Percentiles rank a stretch among this genome's conserved stretches.
phyloP scores from a whole-genome alignment of 768 basidiomycete species.

The Wakefieldia striispora region DNA sequence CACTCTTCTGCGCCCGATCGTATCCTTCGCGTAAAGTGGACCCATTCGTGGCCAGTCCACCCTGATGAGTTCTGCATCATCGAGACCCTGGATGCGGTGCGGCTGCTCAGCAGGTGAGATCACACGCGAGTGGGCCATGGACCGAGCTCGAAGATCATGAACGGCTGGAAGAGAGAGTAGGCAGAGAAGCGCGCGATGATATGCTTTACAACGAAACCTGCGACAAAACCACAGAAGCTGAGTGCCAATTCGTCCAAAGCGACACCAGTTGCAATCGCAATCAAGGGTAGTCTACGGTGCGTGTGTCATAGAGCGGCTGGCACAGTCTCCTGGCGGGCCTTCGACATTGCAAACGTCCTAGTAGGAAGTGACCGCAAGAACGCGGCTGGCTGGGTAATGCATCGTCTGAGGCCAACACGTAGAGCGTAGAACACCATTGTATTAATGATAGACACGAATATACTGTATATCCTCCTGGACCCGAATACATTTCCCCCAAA shows the following conservation, averaged over 20 bases:
- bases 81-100: slow-evolving; percentile 60
- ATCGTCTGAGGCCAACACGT: slow-evolving; percentile 20
- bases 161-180: slow-evolving; percentile 82
- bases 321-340: not conserved
- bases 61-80: slow-evolving; percentile 64
- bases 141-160: slow-evolving; percentile 87
- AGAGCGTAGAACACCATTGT: slow-evolving; percentile 15
- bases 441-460: no score
- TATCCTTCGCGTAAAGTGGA: slow-evolving; percentile 60
- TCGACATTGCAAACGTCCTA: slow-evolving; percentile 4
- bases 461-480: not conserved
- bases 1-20: slow-evolving; percentile 49
- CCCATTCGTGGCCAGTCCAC: slow-evolving; percentile 76
- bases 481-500: not conserved
- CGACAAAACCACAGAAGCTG: slow-evolving; percentile 85
- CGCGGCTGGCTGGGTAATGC: slow-evolving; percentile 1
- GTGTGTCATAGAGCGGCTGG: slow-evolving; percentile 3
- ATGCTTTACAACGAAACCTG: slow-evolving; percentile 93
- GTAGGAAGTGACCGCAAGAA: not conserved
- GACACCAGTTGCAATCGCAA: slow-evolving; percentile 33
- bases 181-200: slow-evolving; percentile 72
- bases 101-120: slow-evolving; percentile 1
- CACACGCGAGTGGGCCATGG: not conserved
- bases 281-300: slow-evolving; percentile 12
- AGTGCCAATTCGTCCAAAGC: slow-evolving; percentile 75